Evolutionary conservation across 2,329 filamentous ascomycete genomes (phyloP), one percentile per base, ranked within the genome.

Genomic region (Ceratocystis papillata): DNA sequence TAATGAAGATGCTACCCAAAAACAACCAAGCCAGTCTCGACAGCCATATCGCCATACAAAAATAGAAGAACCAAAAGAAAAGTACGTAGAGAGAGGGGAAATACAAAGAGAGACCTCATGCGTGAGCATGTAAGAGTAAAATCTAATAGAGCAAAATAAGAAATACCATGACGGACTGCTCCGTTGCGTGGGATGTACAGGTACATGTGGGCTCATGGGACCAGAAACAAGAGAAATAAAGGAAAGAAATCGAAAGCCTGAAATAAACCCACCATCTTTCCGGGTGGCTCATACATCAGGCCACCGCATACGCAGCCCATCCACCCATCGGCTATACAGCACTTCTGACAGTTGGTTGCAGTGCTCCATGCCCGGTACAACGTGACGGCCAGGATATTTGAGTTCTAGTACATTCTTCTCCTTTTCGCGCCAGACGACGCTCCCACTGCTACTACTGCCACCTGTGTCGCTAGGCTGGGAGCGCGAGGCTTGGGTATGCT

Each of bases 261-360:
- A 22, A 65, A 45, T 46, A 64, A 63, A 33, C 53, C 12, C n/a
- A 15, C 2, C 17, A 22, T 17, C 7, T 22, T n/a, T 41, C 10
- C 37, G 3, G 3, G 37, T 41, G 37, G 20, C 25, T 72, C 67
- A 77, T 20, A 77, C 69, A 3, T 77, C 77, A 2, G 81, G 80
- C 88, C 88, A 92, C 66, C 88, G 80, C 65, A 83, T 81, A 69
- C 86, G 85, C 71, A 97, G 78, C 1, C 90, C 91, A 67, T 95
- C 89, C 2, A 87, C 85, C 94, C 94, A 99, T 55, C 93, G 84
- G 17, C 87, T 85, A 76, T 96, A 97, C 22, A 99, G 82, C 22
- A 96, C 89, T 74, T 96, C 91, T 1, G 89, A 90, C 46, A 97
- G 80, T 73, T 96, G 85, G 73, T 90, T 90, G 70, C 88, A 89